Base-by-base conservation (phyloP, 129 eudicot genomes). In the Kitagawia praeruptora region DNA sequence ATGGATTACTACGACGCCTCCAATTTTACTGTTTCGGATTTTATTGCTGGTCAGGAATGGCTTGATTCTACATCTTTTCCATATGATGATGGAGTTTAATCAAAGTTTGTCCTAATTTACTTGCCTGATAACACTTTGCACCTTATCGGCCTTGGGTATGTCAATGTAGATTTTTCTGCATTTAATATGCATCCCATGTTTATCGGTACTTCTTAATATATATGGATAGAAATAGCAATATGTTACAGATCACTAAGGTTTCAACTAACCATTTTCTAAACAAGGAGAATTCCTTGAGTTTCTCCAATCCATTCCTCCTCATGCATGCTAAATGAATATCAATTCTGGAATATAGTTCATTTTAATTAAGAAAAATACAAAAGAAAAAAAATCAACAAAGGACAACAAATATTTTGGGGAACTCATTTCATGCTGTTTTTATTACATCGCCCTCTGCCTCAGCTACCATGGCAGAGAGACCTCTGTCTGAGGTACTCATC, bases 21-120 rank as follows among this genome's bases (percentile, higher is more conserved):
- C 56, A 89, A 90, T 74, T 95, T 95, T 66, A 87, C 91, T 1
- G 97, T 88, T 2, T 87, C 98, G 1, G 86, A 90, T 67, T 84
- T 95, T 79, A 88, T 95, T 13, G 51, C 91, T 4, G 97, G 95
- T 18, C 83, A 87, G 31, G 91, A 90, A 77, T 95, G 98, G 99
- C 87, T 95, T 44, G 91, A 87, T 78, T 89, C 99, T 27, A 95
- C 97, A 80, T 85, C 96, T 8, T 87, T 95, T 63, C 99, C 99
- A 18, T 95, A 94, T 47, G 93, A 94, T 75, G 89, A 91, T 84
- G 83, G 87, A 77, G 81, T 93, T 82, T 93, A 78, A 86, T 79
- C 77, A 48, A 39, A 3, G 19, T 34, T 48, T 48, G 31, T 23
- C 31, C 27, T 58, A 23, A 58, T 58, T 4, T 74, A 18, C n/a